Evolutionary conservation across 1,284 basidiomycete species (phyloP).

Genomic region (Mycosarcoma mackinlayi): DNA sequence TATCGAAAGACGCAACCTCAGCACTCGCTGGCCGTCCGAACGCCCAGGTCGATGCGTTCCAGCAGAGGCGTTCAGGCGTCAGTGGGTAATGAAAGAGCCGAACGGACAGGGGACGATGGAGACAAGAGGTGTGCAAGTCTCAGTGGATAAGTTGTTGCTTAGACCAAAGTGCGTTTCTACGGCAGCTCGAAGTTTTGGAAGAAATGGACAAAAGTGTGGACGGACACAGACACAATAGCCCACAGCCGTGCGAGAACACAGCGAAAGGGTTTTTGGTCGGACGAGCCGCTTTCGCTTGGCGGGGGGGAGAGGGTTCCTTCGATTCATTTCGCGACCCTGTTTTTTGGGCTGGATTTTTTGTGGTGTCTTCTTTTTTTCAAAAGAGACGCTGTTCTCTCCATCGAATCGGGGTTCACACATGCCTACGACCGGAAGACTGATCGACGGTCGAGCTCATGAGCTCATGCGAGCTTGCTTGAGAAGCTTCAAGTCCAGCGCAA

Average conservation of each 20-base stretch:
- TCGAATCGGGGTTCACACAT: too few species aligned
- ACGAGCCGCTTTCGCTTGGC: not conserved
- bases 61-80: not conserved
- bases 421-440: too few species aligned
- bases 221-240: not conserved
- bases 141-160: not conserved
- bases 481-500: too few species aligned
- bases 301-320: too few species aligned
- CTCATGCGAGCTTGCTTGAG: too few species aligned
- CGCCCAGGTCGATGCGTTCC: not conserved
- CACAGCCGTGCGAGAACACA: constrained; percentile 14
- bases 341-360: constrained; percentile 1
- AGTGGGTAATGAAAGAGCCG: too few species aligned
- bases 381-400: too few species aligned
- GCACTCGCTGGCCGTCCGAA: not conserved
- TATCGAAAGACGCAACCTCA: not conserved
- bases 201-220: not conserved
- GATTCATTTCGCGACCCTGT: not conserved
- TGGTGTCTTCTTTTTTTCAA: not conserved
- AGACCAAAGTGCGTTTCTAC: not conserved
- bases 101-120: not conserved
- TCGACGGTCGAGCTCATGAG: too few species aligned
- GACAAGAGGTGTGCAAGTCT: not conserved
- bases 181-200: constrained; percentile 15
- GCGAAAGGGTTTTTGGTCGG: not conserved